Base-by-base conservation (phyloP, 2,329 filamentous ascomycete species). In the Amylocarpus encephaloides region DNA sequence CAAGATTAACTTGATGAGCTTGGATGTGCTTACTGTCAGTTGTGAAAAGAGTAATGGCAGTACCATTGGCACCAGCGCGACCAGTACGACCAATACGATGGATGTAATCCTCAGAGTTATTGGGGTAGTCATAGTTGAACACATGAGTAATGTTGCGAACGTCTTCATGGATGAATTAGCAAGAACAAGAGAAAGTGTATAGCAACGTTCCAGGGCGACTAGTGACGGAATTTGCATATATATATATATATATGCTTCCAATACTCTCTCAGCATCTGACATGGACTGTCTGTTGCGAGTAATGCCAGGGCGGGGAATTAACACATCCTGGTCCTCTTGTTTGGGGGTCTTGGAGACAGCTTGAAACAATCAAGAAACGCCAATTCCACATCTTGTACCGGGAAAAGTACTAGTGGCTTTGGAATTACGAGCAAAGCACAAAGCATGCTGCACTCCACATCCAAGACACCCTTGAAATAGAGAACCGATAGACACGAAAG, bases 141-240 rank as follows among this genome's bases (percentile, higher is more conserved):
- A 98, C 93, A 77, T 98, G 93, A 75, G 93, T 97, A 78, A 98
- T 98, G 81, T 98, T 95, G 77, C 91, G 92, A 78, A 98, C 93
- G 86, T 98, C 93, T 97, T 96, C 69, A 76, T 71, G 75, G 70
- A 79, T 72, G 81, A 79, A 87, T 95, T 94, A 95, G 89, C 82
- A 82, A 72, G 76, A 79, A 76, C 73, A 74, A 75, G 77, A 71
- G 71, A 66, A 69, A 69, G 65, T 67, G 64, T 72, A 75, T 77
- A 77, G 77, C 78, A 82, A 79, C 72, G 71, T 75, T 79, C 78
- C 79, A 81, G 77, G 76, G 71, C 60, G 60, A 55, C 61, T 62
- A 63, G 59, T 66, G 61, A 62, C 60, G 55, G 54, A 62, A 61
- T 62, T 65, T n/a, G 62, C 62, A 65, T 56, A 58, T 60, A 38